A percentile compares a stretch with the other conserved stretches of the same genome.
Conservation (phyloP, 805 yeast genomes). For the Metschnikowia bowlesiae region DNA sequence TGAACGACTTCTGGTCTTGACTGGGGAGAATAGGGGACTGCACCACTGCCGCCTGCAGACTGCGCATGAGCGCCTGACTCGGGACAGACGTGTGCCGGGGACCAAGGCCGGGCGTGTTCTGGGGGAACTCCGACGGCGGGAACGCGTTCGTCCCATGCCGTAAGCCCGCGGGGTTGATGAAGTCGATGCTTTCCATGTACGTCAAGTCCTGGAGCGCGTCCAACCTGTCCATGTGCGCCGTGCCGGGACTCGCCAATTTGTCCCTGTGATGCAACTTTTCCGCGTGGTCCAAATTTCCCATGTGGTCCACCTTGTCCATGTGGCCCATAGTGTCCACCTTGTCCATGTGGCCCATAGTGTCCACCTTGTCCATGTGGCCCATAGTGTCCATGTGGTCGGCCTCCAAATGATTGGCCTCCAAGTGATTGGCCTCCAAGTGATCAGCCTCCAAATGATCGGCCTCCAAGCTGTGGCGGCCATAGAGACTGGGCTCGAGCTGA, state of each 20-base stretch:
- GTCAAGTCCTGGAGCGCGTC: background rate
- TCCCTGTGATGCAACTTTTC: background rate
- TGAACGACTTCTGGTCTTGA: constrained; percentile 38
- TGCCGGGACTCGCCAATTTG: background rate
- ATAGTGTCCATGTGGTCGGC: too few relatives aligned
- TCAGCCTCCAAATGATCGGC: background rate
- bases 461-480: background rate
- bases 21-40: constrained; percentile 38
- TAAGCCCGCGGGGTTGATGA: constrained; percentile 13
- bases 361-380: too few relatives aligned
- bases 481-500: constrained; percentile 4
- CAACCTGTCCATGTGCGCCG: background rate
- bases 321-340: background rate
- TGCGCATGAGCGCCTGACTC: background rate
- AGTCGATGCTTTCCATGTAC: constrained; percentile 9
- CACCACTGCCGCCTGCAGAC: constrained; percentile 2
- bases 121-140: constrained; percentile 17
- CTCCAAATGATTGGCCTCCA: too few relatives aligned
- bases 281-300: background rate
- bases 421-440: too few relatives aligned
- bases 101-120: constrained; percentile 16
- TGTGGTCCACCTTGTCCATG: background rate
- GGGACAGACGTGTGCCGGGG: constrained; percentile 4
- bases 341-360: too few relatives aligned
- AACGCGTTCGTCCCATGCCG: constrained; percentile 15